Evolutionary conservation across 805 yeast genomes (phyloP).

Genomic region (Metschnikowia similis): DNA sequence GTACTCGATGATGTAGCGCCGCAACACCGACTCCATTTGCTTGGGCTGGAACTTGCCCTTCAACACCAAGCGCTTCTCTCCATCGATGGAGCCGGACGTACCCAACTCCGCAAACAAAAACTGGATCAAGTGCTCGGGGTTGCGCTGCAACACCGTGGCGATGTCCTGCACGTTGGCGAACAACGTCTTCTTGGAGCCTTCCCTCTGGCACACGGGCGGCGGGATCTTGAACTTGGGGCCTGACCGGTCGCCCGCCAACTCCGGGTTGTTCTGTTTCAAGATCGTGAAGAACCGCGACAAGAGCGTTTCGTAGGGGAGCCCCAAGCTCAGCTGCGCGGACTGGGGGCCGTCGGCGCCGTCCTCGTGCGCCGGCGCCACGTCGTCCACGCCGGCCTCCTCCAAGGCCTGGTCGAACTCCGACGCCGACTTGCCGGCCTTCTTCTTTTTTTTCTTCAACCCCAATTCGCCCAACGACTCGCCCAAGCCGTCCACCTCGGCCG

Average conservation of each 20-base stretch:
- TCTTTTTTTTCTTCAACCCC: conserved; percentile 70
- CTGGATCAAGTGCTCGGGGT: conserved; percentile 95
- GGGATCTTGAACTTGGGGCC: conserved; percentile 94
- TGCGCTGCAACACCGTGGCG: conserved; percentile 89
- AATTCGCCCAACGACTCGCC: conserved; percentile 37
- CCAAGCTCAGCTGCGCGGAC: conserved; percentile 39
- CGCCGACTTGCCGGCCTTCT: conserved; percentile 53
- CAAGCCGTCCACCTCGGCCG: conserved; percentile 27
- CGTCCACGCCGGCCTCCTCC: conserved; percentile 84
- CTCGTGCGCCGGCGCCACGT: conserved; percentile 26
- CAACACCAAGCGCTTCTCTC: conserved; percentile 92
- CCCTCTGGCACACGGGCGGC: conserved; percentile 95
- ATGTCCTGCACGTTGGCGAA: conserved; percentile 96
- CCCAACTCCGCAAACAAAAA: conserved; percentile 97
- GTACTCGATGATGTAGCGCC: conserved; percentile 94
- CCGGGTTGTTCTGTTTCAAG: conserved; percentile 92
- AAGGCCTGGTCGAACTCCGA: conserved; percentile 85
- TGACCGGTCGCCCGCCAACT: conserved; percentile 92
- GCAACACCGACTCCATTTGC: conserved; percentile 92
- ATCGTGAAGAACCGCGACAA: conserved; percentile 82
- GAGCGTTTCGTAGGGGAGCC: conserved; percentile 70
- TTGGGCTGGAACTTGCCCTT: conserved; percentile 98
- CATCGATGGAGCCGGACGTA: conserved; percentile 98
- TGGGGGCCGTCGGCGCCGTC: conserved; percentile 17
- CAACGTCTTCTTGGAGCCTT: conserved; percentile 93